Evolutionary conservation across 140 eudicot genomes (phyloP), one percentile per base, ranked within the genome.

Genomic region (Bidens hawaiensis): DNA sequence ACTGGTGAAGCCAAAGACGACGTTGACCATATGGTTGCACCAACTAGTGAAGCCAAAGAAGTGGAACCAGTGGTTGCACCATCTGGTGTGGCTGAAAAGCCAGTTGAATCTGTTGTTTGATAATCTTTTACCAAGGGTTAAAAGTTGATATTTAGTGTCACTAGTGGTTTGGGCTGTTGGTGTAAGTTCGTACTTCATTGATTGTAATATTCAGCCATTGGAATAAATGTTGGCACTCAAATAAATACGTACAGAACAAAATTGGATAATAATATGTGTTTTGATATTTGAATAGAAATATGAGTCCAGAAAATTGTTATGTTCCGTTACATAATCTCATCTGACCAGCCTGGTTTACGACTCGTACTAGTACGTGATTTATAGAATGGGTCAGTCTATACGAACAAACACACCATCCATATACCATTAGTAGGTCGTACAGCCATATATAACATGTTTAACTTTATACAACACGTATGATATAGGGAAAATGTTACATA

Each of bases 191-290:
- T 19, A 23, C 64, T 65, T 63, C 13, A 21, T 26, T 34, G n/a
- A 41, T 57, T 58, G 74, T 74, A 34, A 74, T 36, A 65, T 36
- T 47, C 27, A 66, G 78, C 78, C 55, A 57, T 26, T 58, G 63
- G 36, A 58, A 66, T 73, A 73, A 73, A 58, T 74, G 31, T 66
- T 74, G 74, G 78, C 55, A 45, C 36, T 27, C 41, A 14, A 57
- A 65, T 73, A 73, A 73, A 60, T 17, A 45, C n/a, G n/a, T n/a
- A n/a, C 9, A 16, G 14, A 24, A 43, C 50, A 38, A 13, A 13
- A 34, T 34, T 34, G 13, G 2, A 34, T 34, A 13, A 34, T 34
- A 34, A 34, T 34, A 10, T 36, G 43, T 10, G 12, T 36, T 11
- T 10, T 36, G 13, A 36, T 36, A 36, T 36, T 34, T 8, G 43